Percentiles rank a stretch among this genome's conserved stretches.
phyloP scores from a whole-genome alignment of 306 rosid genomes.

The Citrullus colocynthis region DNA sequence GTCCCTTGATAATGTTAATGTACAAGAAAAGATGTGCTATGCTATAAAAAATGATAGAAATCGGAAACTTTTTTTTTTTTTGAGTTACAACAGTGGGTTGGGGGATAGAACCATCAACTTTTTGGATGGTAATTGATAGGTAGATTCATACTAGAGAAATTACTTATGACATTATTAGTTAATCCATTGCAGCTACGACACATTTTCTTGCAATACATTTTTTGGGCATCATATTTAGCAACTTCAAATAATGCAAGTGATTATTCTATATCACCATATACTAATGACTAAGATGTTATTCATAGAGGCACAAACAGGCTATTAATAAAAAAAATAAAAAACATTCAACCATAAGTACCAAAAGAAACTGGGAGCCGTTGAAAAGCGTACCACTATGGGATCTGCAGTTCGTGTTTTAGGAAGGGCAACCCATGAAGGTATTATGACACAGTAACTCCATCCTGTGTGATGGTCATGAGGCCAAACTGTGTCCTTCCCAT shows the following conservation, averaged over 20 bases:
- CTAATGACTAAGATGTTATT: neutral
- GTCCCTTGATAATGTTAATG: conserved; percentile 59
- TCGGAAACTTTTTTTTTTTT: too few relatives aligned
- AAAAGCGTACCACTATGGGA: conserved; percentile 46
- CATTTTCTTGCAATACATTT: neutral
- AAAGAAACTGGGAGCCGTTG: neutral
- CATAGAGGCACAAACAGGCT: neutral
- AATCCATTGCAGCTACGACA: neutral
- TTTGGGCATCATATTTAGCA: neutral
- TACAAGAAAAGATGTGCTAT: conserved; percentile 1
- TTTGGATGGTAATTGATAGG: neutral
- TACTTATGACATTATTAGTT: neutral
- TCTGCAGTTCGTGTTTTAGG: conserved; percentile 46
- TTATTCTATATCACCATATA: neutral
- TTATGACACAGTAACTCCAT: conserved; percentile 66
- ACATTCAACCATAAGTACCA: neutral
- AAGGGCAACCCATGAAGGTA: conserved; percentile 65
- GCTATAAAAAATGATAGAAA: neutral
- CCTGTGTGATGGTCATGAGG: conserved; percentile 51
- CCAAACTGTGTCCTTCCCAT: conserved; percentile 65
- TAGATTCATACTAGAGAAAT: neutral
- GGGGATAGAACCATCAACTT: neutral
- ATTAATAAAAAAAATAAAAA: neutral
- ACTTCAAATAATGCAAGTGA: neutral
- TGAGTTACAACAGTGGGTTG: too few relatives aligned